A percentile compares a stretch with the other conserved stretches of the same genome.
Conservation (phyloP, 305 asterid genomes). For the Fraxinus sp. region DNA sequence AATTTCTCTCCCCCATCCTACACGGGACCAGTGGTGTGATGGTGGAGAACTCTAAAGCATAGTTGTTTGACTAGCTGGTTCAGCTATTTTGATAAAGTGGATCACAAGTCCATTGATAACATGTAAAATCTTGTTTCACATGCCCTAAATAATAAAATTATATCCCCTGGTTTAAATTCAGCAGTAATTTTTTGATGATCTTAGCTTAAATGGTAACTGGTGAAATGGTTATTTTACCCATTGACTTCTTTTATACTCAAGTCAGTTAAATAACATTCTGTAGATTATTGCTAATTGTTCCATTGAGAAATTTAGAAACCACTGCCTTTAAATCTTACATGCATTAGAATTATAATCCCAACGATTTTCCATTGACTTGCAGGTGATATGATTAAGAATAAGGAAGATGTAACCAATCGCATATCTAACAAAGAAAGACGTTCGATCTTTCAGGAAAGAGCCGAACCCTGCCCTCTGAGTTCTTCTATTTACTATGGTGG, state of each 20-base stretch:
- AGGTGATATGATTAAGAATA: slow-evolving; percentile 23
- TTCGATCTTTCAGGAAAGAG: slow-evolving; percentile 29
- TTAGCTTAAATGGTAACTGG: neutral
- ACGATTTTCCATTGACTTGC: neutral
- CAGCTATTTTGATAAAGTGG: neutral
- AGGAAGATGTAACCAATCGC: slow-evolving; percentile 20
- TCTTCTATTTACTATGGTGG: slow-evolving; percentile 41
- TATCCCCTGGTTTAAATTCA: neutral
- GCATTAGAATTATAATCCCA: neutral
- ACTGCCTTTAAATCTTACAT: neutral
- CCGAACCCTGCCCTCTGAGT: slow-evolving; percentile 36
- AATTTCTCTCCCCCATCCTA: neutral
- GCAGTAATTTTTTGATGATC: neutral
- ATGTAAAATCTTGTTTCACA: neutral
- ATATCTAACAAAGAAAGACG: slow-evolving; percentile 17
- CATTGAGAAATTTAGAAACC: neutral
- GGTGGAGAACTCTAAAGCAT: neutral
- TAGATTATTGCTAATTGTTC: neutral
- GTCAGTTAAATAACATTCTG: neutral
- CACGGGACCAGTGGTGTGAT: neutral
- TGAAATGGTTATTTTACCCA: neutral
- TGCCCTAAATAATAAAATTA: neutral
- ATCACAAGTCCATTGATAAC: neutral
- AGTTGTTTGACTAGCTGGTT: neutral
- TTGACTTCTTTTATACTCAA: neutral